Evolutionary conservation across 2,329 filamentous ascomycete genomes (phyloP).

Genomic region (Aspergillus sp.): DNA sequence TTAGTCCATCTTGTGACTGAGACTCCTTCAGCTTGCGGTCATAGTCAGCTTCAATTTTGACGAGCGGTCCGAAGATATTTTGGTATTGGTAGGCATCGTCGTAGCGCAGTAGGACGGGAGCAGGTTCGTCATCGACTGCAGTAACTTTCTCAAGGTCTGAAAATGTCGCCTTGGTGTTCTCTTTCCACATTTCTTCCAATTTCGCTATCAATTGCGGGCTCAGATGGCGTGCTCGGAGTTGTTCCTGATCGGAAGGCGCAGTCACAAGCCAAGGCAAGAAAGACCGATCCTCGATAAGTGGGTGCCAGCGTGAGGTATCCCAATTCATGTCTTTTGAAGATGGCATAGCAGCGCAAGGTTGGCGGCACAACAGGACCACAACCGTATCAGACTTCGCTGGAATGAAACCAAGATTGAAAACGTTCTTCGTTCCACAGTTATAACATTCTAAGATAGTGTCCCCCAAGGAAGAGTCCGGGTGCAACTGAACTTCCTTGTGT

Average conservation of each 20-base stretch:
- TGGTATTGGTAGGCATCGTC: conserved; percentile 98
- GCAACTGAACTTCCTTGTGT: conserved; percentile 97
- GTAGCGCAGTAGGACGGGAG: conserved; percentile 84
- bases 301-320: conserved; percentile 97
- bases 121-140: conserved; percentile 88
- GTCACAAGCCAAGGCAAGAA: conserved; percentile 91
- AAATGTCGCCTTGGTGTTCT: conserved; percentile 79
- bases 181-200: conserved; percentile 97
- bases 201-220: conserved; percentile 93
- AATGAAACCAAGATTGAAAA: conserved; percentile 94
- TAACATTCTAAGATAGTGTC: conserved; percentile 98
- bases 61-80: conserved; percentile 93
- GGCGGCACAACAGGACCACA: conserved; percentile 89
- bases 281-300: conserved; percentile 90
- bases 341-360: conserved; percentile 87
- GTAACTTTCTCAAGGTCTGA: conserved; percentile 85
- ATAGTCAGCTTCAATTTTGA: conserved; percentile 99
- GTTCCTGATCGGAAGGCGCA: conserved; percentile 83
- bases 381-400: conserved; percentile 98
- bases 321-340: conserved; percentile 99
- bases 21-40: conserved; percentile 98
- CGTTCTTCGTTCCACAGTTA: conserved; percentile 98
- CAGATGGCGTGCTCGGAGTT: conserved; percentile 86
- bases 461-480: conserved; percentile 83
- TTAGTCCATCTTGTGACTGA: conserved; percentile 90